These are phyloP conservation scores for Penicillium angulare DNA, from an alignment of 495 filamentous ascomycete species.

Conservation along the genomic window DNA sequence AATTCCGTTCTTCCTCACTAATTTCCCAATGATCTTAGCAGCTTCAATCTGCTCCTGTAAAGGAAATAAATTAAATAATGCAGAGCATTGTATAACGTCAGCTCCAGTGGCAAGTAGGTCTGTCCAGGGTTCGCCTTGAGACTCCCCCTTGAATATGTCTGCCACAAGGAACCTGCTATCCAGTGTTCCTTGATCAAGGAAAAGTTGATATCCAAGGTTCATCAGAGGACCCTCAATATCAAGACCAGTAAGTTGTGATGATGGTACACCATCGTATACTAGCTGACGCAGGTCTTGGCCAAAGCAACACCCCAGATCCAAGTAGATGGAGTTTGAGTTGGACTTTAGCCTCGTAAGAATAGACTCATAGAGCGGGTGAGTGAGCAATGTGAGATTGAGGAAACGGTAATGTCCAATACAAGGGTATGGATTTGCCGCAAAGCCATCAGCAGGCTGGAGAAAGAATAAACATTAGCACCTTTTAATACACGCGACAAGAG, in stretches of 20 bases:
- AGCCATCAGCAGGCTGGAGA: constrained; percentile 8
- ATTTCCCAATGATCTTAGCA: neutral
- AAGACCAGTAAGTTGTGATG: constrained; percentile 40
- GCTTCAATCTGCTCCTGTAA: constrained; percentile 5
- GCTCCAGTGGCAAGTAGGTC: constrained; percentile 5
- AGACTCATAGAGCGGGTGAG: constrained; percentile 23
- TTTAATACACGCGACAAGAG: no score
- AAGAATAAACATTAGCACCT: neutral
- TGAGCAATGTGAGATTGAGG: constrained; percentile 35
- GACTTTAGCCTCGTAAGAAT: constrained; percentile 29
- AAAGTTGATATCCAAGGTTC: constrained; percentile 49
- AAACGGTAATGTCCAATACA: constrained; percentile 49
- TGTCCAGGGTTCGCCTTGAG: constrained; percentile 11
- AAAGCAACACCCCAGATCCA: constrained; percentile 48
- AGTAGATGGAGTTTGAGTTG: constrained; percentile 16
- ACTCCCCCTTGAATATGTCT: constrained; percentile 25
- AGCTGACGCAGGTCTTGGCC: constrained; percentile 46
- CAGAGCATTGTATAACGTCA: constrained; percentile 12
- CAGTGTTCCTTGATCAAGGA: constrained; percentile 38
- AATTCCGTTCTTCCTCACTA: constrained; percentile 8
- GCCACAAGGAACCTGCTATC: constrained; percentile 23
- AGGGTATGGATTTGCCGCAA: constrained; percentile 26
- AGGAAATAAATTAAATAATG: constrained; percentile 11
- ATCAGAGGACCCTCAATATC: constrained; percentile 48
- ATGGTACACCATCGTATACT: constrained; percentile 41